Evolutionary conservation across 2,329 filamentous ascomycete genomes (phyloP).

Genomic region (Ceratocystis smalleyi): DNA sequence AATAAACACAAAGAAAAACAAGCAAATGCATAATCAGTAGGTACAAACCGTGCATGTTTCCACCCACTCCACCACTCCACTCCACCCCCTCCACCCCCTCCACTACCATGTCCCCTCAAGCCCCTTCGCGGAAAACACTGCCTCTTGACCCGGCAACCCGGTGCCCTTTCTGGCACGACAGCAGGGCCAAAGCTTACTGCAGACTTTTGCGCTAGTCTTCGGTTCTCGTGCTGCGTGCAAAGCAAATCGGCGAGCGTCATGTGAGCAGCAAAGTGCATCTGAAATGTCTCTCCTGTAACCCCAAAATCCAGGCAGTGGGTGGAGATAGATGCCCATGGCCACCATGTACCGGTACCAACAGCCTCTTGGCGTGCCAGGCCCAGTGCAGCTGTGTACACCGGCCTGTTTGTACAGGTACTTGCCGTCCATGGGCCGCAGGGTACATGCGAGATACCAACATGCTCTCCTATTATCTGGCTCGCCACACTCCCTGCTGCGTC

Average conservation of each 20-base stretch:
- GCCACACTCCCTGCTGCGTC: too few species aligned
- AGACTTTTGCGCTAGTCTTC: neutral
- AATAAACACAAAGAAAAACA: too few species aligned
- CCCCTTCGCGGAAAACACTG: neutral
- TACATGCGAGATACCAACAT: neutral
- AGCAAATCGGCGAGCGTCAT: neutral
- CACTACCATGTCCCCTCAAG: neutral
- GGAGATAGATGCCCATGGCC: neutral
- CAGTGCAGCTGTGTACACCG: too few species aligned
- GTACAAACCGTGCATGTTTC: too few species aligned
- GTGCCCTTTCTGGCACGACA: too few species aligned
- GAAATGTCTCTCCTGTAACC: neutral
- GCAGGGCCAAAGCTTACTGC: too few species aligned
- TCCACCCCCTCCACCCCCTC: too few species aligned
- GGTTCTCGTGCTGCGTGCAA: neutral
- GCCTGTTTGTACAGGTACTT: neutral
- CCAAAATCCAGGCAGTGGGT: neutral
- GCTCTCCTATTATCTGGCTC: neutral
- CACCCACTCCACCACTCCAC: too few species aligned
- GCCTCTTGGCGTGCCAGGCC: too few species aligned
- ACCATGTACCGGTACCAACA: neutral
- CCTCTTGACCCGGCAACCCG: neutral
- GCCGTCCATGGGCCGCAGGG: neutral
- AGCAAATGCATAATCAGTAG: too few species aligned
- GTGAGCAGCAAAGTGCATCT: neutral